Base-by-base conservation (phyloP, 257 asterid genomes). In the Solanum tarapatanum region DNA sequence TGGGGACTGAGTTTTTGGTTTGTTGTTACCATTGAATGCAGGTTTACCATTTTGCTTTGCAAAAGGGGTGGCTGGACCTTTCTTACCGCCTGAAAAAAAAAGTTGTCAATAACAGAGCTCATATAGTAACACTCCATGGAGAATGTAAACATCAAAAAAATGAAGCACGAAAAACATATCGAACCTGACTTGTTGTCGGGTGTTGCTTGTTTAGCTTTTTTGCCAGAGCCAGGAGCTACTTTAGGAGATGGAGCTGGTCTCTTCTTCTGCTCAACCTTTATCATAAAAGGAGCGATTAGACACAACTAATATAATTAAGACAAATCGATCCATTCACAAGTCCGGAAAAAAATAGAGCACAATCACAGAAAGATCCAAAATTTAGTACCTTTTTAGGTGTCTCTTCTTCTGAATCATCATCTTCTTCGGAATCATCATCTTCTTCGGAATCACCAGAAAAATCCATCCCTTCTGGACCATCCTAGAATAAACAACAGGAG, bases 161-260 rank as follows among this genome's bases (percentile, higher is more conserved):
- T 70, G 14, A 68, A 26, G 10, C 23, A 43, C 30, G 32, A 28
- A 30, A 45, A 11, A 33, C 8, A 70, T 26, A 43, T 43, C 73
- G 3, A 70, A 94, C 98, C 97, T 89, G 91, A 10, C 76, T 93
- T 92, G 8, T 91, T 92, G 9, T 91, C 90, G 7, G 94, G 93
- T 26, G 94, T 84, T 74, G 91, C 77, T 26, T 89, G 1, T 86
- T 93, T 95, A 32, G 93, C 91, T 87, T 94, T 95, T 92, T 95
- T 95, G 68, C 90, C 84, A 16, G 90, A 72, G 73, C 72, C 87
- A 21, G 90, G 90, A 35, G 89, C 45, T 74, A 58, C 87, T 75
- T 87, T 84, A 3, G 86, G 90, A 86, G 93, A 6, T 83, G 84
- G 87, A 83, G 94, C 90, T 33, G 91, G 89, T 70, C 96, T 92